Conservation (phyloP, 176 grass and related monocot species). For the Calamus simplicifolius region DNA sequence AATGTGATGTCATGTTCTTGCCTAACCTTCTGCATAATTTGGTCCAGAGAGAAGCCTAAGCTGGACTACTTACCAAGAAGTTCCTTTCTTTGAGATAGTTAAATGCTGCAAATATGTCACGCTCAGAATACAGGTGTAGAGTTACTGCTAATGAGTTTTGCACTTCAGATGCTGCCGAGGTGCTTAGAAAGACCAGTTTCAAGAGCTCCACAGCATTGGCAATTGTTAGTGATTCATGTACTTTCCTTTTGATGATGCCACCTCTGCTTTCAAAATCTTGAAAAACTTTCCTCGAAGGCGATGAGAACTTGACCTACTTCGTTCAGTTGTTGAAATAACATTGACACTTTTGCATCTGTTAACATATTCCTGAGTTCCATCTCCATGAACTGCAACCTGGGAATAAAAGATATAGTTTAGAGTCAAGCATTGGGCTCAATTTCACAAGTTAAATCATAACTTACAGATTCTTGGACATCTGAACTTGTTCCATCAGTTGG, state of each 20-base stretch:
- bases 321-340: conserved; percentile 21
- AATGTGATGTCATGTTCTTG: too few relatives aligned
- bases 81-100: conserved; percentile 78
- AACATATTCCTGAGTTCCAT: conserved; percentile 15
- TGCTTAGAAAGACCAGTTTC: conserved; percentile 82
- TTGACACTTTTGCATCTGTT: conserved; percentile 26
- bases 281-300: conserved; percentile 32
- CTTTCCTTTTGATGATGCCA: conserved; percentile 45
- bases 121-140: conserved; percentile 71
- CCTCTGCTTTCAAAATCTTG: conserved; percentile 35
- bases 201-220: conserved; percentile 83
- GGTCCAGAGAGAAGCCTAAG: too few relatives aligned
- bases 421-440: not conserved
- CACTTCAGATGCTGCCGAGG: conserved; percentile 52
- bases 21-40: too few relatives aligned
- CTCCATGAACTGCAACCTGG: conserved; percentile 34
- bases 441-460: conserved; percentile 15
- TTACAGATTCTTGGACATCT: conserved; percentile 34
- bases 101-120: conserved; percentile 79
- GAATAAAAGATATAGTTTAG: conserved; percentile 5
- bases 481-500: conserved; percentile 16
- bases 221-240: conserved; percentile 56
- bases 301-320: conserved; percentile 13
- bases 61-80: conserved; percentile 46
- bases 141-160: conserved; percentile 65